These are phyloP conservation scores for Paratinospora sagittata DNA, from an alignment of 164 flowering plant species.

Conservation along the genomic window DNA sequence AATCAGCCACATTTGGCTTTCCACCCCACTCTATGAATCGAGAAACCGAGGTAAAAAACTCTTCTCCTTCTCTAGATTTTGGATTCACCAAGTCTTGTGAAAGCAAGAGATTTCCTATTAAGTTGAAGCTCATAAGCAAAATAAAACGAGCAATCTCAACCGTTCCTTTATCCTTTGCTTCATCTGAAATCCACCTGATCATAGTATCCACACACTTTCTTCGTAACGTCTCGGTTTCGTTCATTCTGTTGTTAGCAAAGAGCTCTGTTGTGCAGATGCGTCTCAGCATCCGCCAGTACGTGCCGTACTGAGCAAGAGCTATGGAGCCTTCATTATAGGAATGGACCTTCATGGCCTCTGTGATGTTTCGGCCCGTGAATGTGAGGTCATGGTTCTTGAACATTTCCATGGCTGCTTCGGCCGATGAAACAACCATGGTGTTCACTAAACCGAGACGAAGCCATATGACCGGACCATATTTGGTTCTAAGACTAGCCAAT, in stretches of 20 bases:
- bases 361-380: slow-evolving; percentile 9
- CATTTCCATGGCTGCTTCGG: slow-evolving; percentile 9
- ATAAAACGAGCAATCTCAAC: slow-evolving; percentile 9
- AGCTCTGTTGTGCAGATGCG: slow-evolving; percentile 24
- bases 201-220: slow-evolving; percentile 4
- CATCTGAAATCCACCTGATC: slow-evolving; percentile 15
- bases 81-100: slow-evolving; percentile 15
- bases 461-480: slow-evolving; percentile 19
- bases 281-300: slow-evolving; percentile 29
- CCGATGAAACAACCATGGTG: slow-evolving; percentile 10
- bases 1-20: slow-evolving; percentile 16
- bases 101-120: slow-evolving; percentile 15
- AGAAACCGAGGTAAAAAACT: slow-evolving; percentile 15
- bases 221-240: not conserved
- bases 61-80: slow-evolving; percentile 11
- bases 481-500: slow-evolving; percentile 1
- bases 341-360: slow-evolving; percentile 5
- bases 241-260: slow-evolving; percentile 10
- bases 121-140: slow-evolving; percentile 20
- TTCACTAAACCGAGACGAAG: slow-evolving; percentile 13
- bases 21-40: slow-evolving; percentile 9
- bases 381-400: slow-evolving; percentile 19
- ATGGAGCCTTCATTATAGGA: slow-evolving; percentile 18
- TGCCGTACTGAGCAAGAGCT: slow-evolving; percentile 7
- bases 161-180: not conserved